Base-by-base conservation (phyloP, 768 basidiomycete genomes). In the Glaciozyma martinii region DNA sequence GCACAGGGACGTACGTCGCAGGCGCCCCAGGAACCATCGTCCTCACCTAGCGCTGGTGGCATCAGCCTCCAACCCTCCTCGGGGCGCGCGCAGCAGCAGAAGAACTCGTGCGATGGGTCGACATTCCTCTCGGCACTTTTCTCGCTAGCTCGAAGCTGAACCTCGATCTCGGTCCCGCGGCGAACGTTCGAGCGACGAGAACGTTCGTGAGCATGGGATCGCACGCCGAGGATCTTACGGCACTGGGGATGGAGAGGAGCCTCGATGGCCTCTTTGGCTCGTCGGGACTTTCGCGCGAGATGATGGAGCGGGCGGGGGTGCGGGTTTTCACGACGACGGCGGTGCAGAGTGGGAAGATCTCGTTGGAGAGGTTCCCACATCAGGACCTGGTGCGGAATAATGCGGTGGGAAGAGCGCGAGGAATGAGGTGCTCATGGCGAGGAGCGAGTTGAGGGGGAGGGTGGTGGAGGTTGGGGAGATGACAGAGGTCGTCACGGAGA, bases 1-100 rank as follows among this genome's bases (percentile, higher is more conserved):
- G 33, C 21, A 0, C 16, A 2, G 68, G 64, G 2, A 25, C 5
- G 9, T 42, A 66, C 40, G 61, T 42, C 15, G 37, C 27, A 13
- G 44, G 23, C 13, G 47, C 13, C 3, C 23, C 23, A 3, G 64
- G 64, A 2, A 61, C 63, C 47, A 5, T 60, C 5, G 8, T 69
- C 59, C 16, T 69, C 23, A 69, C 64, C 2, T 69, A 64, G 68
- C 15, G 25, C 16, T 69, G 68, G 68, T 69, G 68, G 68, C 62
- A 69, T 49, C 54, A 65, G 49, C 29, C 29, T 5, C 19, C 60
- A 30, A 56, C 19, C 30, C 47, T 33, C 23, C 15, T 65, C 6
- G 53, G 2, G 6, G 64, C 37, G 8, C 65, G 63, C 40, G 63
- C 60, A 10, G 59, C 50, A 25, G 63, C 63, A 10, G 59, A 44